phyloP scores from a whole-genome alignment of 257 asterid species.

The Cinchona pubescens region DNA sequence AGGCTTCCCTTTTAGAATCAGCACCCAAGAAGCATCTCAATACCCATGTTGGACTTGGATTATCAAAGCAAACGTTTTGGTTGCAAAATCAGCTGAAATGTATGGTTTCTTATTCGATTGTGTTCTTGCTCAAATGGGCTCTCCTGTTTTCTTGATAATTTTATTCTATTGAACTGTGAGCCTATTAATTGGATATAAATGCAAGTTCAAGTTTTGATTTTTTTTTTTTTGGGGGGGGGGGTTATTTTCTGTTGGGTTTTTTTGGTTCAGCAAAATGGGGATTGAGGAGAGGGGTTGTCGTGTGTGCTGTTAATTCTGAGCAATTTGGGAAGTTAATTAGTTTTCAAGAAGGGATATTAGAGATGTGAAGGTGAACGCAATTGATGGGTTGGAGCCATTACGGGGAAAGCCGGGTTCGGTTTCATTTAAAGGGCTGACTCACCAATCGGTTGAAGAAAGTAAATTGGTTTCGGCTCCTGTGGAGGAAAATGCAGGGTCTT shows the following conservation, averaged over 20 bases:
- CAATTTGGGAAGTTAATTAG: constrained; percentile 14
- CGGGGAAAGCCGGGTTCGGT: constrained; percentile 82
- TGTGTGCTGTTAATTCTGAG: constrained; percentile 27
- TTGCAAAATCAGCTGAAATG: constrained; percentile 42
- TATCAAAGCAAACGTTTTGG: constrained; percentile 27
- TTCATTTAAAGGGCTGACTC: constrained; percentile 67
- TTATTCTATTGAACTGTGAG: background rate
- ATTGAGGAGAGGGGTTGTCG: constrained; percentile 31
- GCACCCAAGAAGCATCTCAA: constrained; percentile 21
- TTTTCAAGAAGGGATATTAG: constrained; percentile 35
- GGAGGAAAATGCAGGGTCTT: constrained; percentile 56
- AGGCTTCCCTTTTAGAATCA: constrained; percentile 31
- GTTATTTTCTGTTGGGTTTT: too few species aligned
- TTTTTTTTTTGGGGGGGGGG: too few species aligned
- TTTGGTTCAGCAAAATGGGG: constrained; percentile 33
- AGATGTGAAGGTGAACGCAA: constrained; percentile 37
- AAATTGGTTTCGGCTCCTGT: constrained; percentile 67
- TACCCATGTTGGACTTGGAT: constrained; percentile 18
- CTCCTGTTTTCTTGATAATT: background rate
- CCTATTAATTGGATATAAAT: background rate
- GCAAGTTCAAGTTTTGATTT: background rate
- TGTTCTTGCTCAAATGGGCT: background rate
- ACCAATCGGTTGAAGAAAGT: constrained; percentile 72
- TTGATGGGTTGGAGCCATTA: constrained; percentile 49
- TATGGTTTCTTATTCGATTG: constrained; percentile 6